Evolutionary conservation across 306 rosid species (phyloP), one percentile per base, ranked within the genome.

Genomic region (Vachellia collinsii): DNA sequence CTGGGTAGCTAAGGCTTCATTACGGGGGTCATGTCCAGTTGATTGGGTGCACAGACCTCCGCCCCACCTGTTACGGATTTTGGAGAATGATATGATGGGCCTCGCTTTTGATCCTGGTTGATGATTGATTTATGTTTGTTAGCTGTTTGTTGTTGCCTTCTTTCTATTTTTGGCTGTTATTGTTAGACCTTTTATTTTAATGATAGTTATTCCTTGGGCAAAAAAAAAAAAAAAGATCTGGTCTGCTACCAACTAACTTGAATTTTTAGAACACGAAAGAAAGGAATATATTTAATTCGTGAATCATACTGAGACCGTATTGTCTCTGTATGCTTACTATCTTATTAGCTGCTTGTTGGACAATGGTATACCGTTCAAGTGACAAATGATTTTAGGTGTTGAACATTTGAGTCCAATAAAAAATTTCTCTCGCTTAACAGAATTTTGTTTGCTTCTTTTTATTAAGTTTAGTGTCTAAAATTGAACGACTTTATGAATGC

Each of bases 401-500:
- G 39, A 25, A 44, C 56, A 70, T 71, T 39, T 3, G 9, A 50
- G 46, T 34, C 25, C 9, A 63, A 72, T 16, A 72, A 9, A 72
- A 42, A 25, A 72, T 17, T 69, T 69, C 36, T 51, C 34, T 17
- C 34, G 9, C 22, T 68, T 42, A 41, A 41, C 47, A 22, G 19
- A 42, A 37, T 36, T 64, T 61, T 61, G 54, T 69, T 70, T 46
- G 54, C 44, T 72, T 72, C 4, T 37, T 73, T 51, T 37, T 19
- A 6, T 34, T 72, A 6, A 10, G 36, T 73, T 36, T 34, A 36
- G 22, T 51, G 64, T 53, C 76, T 47, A 53, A 73, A 53, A 37
- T n/a, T 36, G 14, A 53, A 51, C 8, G 13, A 11, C 14, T 36
- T 19, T 16, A 73, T 53, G 47, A 3, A 11, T 51, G 16, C 22